Percentiles rank a stretch among this genome's conserved stretches.
Conservation (phyloP, 2,329 filamentous ascomycete genomes). For the Pseudogymnoascus sp. region DNA sequence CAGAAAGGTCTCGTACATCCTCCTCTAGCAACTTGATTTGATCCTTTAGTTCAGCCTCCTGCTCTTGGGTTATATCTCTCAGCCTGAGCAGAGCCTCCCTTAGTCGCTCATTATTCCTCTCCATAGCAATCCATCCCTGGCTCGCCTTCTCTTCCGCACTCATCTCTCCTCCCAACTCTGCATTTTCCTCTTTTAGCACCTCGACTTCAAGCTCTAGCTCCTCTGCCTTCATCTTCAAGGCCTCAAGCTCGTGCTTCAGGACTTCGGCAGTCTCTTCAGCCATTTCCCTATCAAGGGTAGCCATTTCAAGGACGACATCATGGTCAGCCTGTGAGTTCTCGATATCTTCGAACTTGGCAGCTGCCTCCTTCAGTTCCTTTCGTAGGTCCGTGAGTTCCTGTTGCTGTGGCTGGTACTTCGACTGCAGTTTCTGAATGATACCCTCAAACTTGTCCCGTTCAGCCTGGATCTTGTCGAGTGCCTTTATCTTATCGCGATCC, state of each 20-base stretch:
- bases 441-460: conserved; percentile 72
- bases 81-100: conserved; percentile 77
- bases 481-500: conserved; percentile 77
- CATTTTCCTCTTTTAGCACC: conserved; percentile 78
- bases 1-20: conserved; percentile 60
- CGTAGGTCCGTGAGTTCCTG: conserved; percentile 71
- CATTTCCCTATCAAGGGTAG: conserved; percentile 87
- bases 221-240: conserved; percentile 66
- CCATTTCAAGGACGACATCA: conserved; percentile 77
- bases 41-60: conserved; percentile 69
- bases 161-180: conserved; percentile 76
- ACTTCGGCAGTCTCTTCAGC: conserved; percentile 87
- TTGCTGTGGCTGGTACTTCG: conserved; percentile 79
- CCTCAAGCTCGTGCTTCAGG: conserved; percentile 70
- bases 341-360: conserved; percentile 59
- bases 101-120: conserved; percentile 80
- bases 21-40: conserved; percentile 68
- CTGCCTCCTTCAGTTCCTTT: conserved; percentile 68
- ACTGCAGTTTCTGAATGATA: conserved; percentile 84
- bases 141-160: conserved; percentile 79
- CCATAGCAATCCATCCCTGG: conserved; percentile 84
- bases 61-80: conserved; percentile 78
- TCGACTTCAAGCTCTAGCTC: conserved; percentile 85
- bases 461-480: conserved; percentile 64
- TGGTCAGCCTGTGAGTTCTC: conserved; percentile 74